A percentile compares a stretch with the other conserved stretches of the same genome.
Conservation (phyloP, 2,329 filamentous ascomycete genomes). For the Macrophomina pseudophaseolina region DNA sequence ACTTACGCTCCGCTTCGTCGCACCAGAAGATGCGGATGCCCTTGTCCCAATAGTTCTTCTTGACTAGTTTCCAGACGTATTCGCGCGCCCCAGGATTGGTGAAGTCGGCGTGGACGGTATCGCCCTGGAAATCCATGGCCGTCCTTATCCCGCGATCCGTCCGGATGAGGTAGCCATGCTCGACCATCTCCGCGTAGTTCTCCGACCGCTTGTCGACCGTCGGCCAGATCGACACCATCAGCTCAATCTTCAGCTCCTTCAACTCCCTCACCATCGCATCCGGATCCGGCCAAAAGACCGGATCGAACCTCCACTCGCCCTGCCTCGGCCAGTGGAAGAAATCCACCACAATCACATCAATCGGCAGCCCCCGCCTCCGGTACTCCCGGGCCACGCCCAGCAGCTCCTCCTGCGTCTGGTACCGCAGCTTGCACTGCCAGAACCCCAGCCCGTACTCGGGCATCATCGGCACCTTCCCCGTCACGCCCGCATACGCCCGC, state of each 20-base stretch:
- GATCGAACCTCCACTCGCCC: slow-evolving; percentile 72
- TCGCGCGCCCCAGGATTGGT: slow-evolving; percentile 65
- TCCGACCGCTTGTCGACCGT: slow-evolving; percentile 65
- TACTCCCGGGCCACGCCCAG: slow-evolving; percentile 66
- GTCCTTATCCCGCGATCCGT: slow-evolving; percentile 64
- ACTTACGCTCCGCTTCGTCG: slow-evolving; percentile 66
- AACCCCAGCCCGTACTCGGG: slow-evolving; percentile 71
- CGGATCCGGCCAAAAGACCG: slow-evolving; percentile 68
- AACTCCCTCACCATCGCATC: slow-evolving; percentile 69
- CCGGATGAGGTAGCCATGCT: slow-evolving; percentile 64
- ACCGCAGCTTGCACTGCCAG: slow-evolving; percentile 71
- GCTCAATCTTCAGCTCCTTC: slow-evolving; percentile 62
- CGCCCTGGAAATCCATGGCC: slow-evolving; percentile 64
- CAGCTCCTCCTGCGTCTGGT: slow-evolving; percentile 69
- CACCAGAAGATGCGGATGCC: slow-evolving; percentile 72
- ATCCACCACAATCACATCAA: slow-evolving; percentile 70
- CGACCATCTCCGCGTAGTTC: slow-evolving; percentile 67
- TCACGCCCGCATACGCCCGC: slow-evolving; percentile 60
- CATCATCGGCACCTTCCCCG: slow-evolving; percentile 69
- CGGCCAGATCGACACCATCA: slow-evolving; percentile 74
- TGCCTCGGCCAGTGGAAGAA: slow-evolving; percentile 72
- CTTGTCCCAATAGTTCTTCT: slow-evolving; percentile 65
- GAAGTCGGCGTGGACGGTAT: slow-evolving; percentile 66
- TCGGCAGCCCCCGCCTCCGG: slow-evolving; percentile 58
- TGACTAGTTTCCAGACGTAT: slow-evolving; percentile 65